Conservation (phyloP, 768 basidiomycete species). For the Phaffia tasmanica region DNA sequence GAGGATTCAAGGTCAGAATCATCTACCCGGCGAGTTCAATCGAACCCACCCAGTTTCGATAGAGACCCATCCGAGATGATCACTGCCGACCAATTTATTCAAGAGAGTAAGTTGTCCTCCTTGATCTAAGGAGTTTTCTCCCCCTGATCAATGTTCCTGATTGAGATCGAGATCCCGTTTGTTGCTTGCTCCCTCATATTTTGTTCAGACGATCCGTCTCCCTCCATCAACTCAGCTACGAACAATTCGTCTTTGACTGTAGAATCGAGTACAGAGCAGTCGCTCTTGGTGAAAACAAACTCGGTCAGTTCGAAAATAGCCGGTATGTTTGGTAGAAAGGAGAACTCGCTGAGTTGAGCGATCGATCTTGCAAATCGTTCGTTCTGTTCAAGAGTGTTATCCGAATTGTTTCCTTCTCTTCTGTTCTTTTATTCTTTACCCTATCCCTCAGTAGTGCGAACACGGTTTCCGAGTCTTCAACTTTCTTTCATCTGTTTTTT, state of each 20-base stretch:
- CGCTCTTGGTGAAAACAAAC: constrained; percentile 1
- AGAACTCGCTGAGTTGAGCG: constrained; percentile 37
- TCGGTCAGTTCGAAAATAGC: constrained; percentile 10
- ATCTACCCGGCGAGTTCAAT: neutral
- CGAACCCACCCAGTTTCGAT: constrained; percentile 39
- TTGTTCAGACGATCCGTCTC: neutral
- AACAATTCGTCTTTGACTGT: neutral
- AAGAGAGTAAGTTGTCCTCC: constrained; percentile 38
- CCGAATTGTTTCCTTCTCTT: neutral
- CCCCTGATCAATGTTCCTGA: neutral
- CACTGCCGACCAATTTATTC: constrained; percentile 54
- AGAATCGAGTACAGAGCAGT: neutral
- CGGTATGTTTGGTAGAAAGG: constrained; percentile 25
- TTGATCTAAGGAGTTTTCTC: neutral
- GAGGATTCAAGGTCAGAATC: neutral
- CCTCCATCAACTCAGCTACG: constrained; percentile 16
- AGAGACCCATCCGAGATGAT: constrained; percentile 48
- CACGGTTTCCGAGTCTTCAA: neutral
- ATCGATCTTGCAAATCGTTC: constrained; percentile 4
- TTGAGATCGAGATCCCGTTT: neutral
- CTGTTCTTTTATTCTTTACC: neutral
- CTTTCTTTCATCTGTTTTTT: neutral
- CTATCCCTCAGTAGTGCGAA: neutral
- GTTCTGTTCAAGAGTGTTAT: no score
- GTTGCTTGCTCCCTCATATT: neutral